Conservation (phyloP, 192 early-diverging fungal genomes). For the Diversispora eburnea region DNA sequence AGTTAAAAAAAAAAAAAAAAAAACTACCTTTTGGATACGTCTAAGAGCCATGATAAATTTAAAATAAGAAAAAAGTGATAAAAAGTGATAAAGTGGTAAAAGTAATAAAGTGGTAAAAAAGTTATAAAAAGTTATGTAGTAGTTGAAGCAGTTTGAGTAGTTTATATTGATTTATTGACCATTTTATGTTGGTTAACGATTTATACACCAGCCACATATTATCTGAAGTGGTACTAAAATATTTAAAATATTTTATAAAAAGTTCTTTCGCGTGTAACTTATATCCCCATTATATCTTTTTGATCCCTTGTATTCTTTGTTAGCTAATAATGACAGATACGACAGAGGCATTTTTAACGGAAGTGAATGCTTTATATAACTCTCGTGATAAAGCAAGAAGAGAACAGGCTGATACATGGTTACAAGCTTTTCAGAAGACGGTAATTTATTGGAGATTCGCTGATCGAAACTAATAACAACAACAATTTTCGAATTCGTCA, state of each 20-base stretch:
- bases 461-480: constrained; percentile 11
- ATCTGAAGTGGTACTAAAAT: too few species aligned
- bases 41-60: constrained; percentile 22
- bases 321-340: constrained; percentile 3
- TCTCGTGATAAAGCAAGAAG: constrained; percentile 34
- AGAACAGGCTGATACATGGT: constrained; percentile 67
- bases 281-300: background rate
- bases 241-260: background rate
- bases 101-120: too few species aligned
- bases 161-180: too few species aligned
- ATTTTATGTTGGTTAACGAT: too few species aligned
- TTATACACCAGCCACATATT: too few species aligned
- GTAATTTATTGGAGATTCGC: constrained; percentile 42
- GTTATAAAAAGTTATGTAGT: too few species aligned
- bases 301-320: background rate
- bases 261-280: background rate
- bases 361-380: constrained; percentile 43
- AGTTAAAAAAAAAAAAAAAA: too few species aligned
- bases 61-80: background rate
- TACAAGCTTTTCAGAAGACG: constrained; percentile 82
- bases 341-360: constrained; percentile 21
- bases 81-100: too few species aligned
- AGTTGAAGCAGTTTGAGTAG: too few species aligned
- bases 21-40: constrained; percentile 23
- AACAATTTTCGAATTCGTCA: background rate